Base-by-base conservation (phyloP, 2,329 filamentous ascomycete genomes). In the Neonectria neomacrospora region DNA sequence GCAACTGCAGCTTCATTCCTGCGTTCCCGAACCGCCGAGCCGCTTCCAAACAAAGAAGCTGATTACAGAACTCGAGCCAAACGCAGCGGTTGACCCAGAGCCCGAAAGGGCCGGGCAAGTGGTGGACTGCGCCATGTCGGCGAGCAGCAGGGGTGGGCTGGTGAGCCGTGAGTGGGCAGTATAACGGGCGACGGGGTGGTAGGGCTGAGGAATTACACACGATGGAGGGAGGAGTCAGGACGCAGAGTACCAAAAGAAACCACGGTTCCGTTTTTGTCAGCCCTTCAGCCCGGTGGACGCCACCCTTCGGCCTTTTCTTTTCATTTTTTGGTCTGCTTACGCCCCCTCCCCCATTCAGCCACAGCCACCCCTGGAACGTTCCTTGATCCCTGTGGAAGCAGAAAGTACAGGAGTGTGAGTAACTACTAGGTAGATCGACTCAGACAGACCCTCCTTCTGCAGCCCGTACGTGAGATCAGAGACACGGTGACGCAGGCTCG, bases 21-120 rank as follows among this genome's bases (percentile, higher is more conserved):
- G 42, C 16, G 28, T 50, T 30, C n/a, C 48, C 48, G 47, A 48
- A 47, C 23, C 14, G 16, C 59, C 47, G 48, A 47, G 45, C 45
- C 42, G 65, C 54, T 58, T 69, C 66, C 67, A 71, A 72, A 72
- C 55, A 62, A 68, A 65, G 64, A 67, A 71, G 69, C 65, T 68
- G 22, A 41, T 18, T n/a, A 41, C n/a, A 12, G 34, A 16, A 8
- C 5, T 6, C 44, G 44, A 30, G 18, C 12, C 51, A 68, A 44
- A 54, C 42, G 37, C 23, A 61, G 45, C 45, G 34, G 16, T n/a
- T 48, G 45, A 37, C 14, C 45, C 45, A 58, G 28, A 47, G 60
- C 62, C 67, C 67, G 45, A 61, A 56, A 61, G 28, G 41, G 59
- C 47, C 51, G 28, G 42, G 16, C 42, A 48, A 37, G n/a, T 45